These are phyloP conservation scores for Colletotrichum magnum DNA, from an alignment of 2,329 filamentous ascomycete genomes.

Conservation along the genomic window DNA sequence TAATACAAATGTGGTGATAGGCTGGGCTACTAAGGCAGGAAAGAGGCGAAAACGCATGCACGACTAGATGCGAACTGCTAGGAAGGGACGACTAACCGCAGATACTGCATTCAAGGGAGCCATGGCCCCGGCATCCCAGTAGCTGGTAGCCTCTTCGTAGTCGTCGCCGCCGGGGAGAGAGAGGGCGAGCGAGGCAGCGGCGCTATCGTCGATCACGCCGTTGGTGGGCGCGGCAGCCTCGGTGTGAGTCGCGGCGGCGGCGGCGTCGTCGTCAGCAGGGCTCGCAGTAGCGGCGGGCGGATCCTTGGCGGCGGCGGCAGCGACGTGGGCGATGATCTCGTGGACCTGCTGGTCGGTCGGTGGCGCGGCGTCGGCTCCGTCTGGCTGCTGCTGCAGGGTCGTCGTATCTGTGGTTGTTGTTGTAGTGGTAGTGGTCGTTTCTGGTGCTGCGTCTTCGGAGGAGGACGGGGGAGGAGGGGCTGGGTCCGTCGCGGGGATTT, in stretches of 20 bases:
- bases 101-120: conserved; percentile 68
- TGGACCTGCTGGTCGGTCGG: conserved; percentile 40
- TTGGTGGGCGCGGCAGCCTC: background rate
- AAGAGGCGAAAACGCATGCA: background rate
- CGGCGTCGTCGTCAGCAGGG: background rate
- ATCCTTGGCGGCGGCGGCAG: conserved; percentile 39
- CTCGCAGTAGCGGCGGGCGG: conserved; percentile 33
- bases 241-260: background rate
- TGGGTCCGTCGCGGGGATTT: conserved; percentile 43
- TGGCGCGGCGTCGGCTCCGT: conserved; percentile 27
- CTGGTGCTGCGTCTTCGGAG: conserved; percentile 34
- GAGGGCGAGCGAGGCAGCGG: too few species aligned
- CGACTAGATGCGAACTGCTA: background rate
- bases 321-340: conserved; percentile 40
- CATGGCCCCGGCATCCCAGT: conserved; percentile 72
- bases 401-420: conserved; percentile 18
- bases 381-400: conserved; percentile 29
- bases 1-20: conserved; percentile 10
- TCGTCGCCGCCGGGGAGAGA: conserved; percentile 6
- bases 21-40: background rate
- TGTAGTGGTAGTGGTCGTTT: conserved; percentile 22
- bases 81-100: conserved; percentile 60
- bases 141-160: conserved; percentile 59
- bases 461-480: conserved; percentile 32
- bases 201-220: background rate